Conservation (phyloP, 352 stramenopile genomes). For the Phytophthora cajani region DNA sequence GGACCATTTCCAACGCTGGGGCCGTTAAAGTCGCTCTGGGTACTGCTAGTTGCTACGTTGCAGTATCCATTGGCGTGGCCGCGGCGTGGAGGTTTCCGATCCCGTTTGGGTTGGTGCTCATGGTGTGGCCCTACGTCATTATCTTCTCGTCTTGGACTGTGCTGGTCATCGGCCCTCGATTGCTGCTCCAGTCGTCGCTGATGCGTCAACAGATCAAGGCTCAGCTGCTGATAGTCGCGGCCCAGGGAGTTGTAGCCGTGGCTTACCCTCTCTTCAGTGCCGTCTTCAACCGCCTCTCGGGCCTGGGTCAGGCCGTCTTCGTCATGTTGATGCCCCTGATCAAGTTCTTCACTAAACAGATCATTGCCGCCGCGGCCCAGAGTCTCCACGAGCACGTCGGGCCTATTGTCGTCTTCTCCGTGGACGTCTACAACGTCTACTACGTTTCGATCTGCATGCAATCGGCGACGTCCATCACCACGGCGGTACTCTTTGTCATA, state of each 20-base stretch:
- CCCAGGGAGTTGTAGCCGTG: conserved; percentile 9
- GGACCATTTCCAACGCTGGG: conserved; percentile 3
- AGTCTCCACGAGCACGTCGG: conserved; percentile 9
- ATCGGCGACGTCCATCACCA: not conserved
- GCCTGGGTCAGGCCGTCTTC: conserved; percentile 7
- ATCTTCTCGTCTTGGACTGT: conserved; percentile 8
- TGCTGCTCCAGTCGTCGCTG: not conserved
- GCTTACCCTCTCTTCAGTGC: conserved; percentile 25
- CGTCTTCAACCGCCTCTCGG: conserved; percentile 6
- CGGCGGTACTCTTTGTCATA: not conserved
- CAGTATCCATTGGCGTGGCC: conserved; percentile 13
- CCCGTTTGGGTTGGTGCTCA: conserved; percentile 7
- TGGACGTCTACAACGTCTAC: conserved; percentile 11
- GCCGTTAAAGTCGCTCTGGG: conserved; percentile 4
- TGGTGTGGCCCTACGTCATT: conserved; percentile 4
- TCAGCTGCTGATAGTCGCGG: conserved; percentile 3
- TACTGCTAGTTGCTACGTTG: conserved; percentile 9
- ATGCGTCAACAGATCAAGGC: conserved; percentile 9
- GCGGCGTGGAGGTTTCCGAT: conserved; percentile 14
- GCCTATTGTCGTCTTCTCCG: conserved; percentile 1
- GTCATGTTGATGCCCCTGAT: conserved; percentile 11
- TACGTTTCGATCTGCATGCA: conserved; percentile 17
- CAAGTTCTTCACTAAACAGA: conserved; percentile 11
- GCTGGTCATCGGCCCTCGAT: conserved; percentile 6
- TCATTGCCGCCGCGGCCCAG: not conserved